Base-by-base conservation (phyloP, 2,329 filamentous ascomycete genomes). In the Fusarium miscanthi region DNA sequence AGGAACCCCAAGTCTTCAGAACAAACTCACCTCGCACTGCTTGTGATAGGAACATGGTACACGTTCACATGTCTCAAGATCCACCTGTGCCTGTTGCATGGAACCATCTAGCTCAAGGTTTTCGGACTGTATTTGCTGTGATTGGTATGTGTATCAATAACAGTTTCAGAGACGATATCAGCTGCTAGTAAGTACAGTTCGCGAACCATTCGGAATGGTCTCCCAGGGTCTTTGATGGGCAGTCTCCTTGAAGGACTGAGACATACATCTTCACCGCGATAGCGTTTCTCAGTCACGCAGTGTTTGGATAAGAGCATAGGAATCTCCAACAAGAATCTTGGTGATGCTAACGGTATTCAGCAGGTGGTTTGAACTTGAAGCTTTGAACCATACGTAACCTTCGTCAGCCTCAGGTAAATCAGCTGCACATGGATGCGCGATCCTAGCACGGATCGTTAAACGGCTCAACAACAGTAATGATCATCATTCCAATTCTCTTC, bases 251-350 rank as follows among this genome's bases (percentile, higher is more conserved):
- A 21, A 1, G 8, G 4, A 25, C 17, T 51, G 31, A 51, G 48
- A 35, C n/a, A 21, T 25, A 3, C 11, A 25, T 35, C 9, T 21
- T 35, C 2, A 21, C n/a, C 5, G 12, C 6, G 6, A 35, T 11
- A 51, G 13, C 17, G 0, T 4, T 21, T 27, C n/a, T 14, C 6
- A 19, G 6, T 25, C 9, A 16, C 1, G 8, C 6, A 21, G 31
- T 21, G 2, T 17, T 35, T 35, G 4, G 31, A 25, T 6, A 14
- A 21, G 16, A 35, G 12, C 5, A 51, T 19, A 9, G 0, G 0
- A 3, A 19, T 25, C 14, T 8, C 3, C n/a, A 51, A 51, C n/a
- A 35, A 51, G 23, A 51, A 9, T 14, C 12, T 21, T 25, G 8
- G 11, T 51, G 12, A 25, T 35, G 6, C 48, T 51, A 51, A 35